Evolutionary conservation across 2,329 filamentous ascomycete species (phyloP).

Genomic region (Nothophaeocryptopus gaeumannii): DNA sequence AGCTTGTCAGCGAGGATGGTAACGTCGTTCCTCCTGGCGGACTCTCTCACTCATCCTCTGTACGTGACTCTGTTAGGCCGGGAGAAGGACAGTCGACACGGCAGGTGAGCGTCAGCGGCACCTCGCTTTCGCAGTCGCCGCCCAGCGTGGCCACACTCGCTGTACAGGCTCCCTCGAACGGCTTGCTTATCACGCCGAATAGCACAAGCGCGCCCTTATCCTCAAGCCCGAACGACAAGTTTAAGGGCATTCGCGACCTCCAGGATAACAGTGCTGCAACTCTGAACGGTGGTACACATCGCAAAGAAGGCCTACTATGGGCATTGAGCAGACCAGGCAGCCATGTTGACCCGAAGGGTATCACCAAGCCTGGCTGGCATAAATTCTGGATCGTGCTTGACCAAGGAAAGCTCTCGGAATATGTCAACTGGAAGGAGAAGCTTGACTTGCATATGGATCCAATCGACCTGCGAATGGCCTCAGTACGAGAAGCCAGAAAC

Average conservation of each 20-base stretch:
- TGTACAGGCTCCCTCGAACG: constrained; percentile 25
- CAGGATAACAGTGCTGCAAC: constrained; percentile 65
- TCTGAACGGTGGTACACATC: constrained; percentile 60
- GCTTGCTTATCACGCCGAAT: constrained; percentile 24
- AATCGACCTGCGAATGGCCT: constrained; percentile 94
- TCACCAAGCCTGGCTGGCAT: constrained; percentile 98
- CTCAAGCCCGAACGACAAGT: constrained; percentile 53
- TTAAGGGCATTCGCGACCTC: constrained; percentile 88
- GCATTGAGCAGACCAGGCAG: constrained; percentile 87
- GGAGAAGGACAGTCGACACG: constrained; percentile 24
- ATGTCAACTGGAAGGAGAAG: constrained; percentile 98
- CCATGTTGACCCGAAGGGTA: constrained; percentile 88
- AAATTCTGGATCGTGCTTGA: constrained; percentile 99
- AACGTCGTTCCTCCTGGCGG: constrained; percentile 27
- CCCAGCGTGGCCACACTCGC: constrained; percentile 22
- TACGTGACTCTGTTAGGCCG: constrained; percentile 25
- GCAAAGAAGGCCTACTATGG: constrained; percentile 94
- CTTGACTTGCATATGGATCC: constrained; percentile 97
- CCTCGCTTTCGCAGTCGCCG: constrained; percentile 30
- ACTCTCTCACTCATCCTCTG: constrained; percentile 28
- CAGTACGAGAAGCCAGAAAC: constrained; percentile 90
- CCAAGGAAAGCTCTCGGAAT: constrained; percentile 93
- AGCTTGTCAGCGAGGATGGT: constrained; percentile 38
- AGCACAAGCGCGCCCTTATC: constrained; percentile 15
- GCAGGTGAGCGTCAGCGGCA: constrained; percentile 23